Percentiles rank a stretch among this genome's conserved stretches.
These are phyloP conservation scores for Sporisorium iseilematis-ciliati DNA, from an alignment of 1,284 basidiomycete species.

Conservation along the genomic window DNA sequence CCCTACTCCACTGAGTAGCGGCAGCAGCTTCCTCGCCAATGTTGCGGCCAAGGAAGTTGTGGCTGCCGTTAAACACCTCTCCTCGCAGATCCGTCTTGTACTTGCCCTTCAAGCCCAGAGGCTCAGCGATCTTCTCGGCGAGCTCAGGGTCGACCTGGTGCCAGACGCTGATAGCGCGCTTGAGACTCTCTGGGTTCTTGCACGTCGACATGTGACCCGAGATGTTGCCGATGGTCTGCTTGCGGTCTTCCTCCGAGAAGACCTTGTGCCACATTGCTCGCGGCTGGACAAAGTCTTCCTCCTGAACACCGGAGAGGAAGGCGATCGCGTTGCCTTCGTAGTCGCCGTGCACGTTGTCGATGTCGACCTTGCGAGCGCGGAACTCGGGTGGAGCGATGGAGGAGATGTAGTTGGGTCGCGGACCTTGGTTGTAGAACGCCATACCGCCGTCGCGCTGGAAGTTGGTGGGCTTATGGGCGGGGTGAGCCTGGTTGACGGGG, in stretches of 20 bases:
- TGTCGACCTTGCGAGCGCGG: slow-evolving; percentile 35
- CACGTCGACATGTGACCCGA: slow-evolving; percentile 56
- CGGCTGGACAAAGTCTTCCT: slow-evolving; percentile 86
- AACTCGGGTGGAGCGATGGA: slow-evolving; percentile 47
- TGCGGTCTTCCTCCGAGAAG: slow-evolving; percentile 74
- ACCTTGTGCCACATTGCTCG: slow-evolving; percentile 83
- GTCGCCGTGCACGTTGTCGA: slow-evolving; percentile 34
- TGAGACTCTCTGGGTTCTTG: slow-evolving; percentile 33
- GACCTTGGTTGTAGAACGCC: slow-evolving; percentile 59
- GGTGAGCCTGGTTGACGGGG: slow-evolving; percentile 52
- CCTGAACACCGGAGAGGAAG: slow-evolving; percentile 79
- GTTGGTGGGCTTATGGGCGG: slow-evolving; percentile 39
- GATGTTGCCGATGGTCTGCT: slow-evolving; percentile 41
- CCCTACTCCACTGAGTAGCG: slow-evolving; percentile 12
- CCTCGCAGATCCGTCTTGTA: slow-evolving; percentile 48
- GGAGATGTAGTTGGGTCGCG: slow-evolving; percentile 55
- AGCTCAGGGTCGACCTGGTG: slow-evolving; percentile 53
- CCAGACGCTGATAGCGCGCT: slow-evolving; percentile 50
- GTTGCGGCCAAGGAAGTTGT: slow-evolving; percentile 51
- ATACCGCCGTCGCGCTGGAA: slow-evolving; percentile 57
- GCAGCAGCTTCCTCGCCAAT: slow-evolving; percentile 15
- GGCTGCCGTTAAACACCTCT: slow-evolving; percentile 52
- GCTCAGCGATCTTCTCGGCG: slow-evolving; percentile 51
- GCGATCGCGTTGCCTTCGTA: slow-evolving; percentile 70
- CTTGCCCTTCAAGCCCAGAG: slow-evolving; percentile 39